These are phyloP conservation scores for Ceratobasidium sp. DNA, from an alignment of 1,284 basidiomycete genomes.

Conservation along the genomic window DNA sequence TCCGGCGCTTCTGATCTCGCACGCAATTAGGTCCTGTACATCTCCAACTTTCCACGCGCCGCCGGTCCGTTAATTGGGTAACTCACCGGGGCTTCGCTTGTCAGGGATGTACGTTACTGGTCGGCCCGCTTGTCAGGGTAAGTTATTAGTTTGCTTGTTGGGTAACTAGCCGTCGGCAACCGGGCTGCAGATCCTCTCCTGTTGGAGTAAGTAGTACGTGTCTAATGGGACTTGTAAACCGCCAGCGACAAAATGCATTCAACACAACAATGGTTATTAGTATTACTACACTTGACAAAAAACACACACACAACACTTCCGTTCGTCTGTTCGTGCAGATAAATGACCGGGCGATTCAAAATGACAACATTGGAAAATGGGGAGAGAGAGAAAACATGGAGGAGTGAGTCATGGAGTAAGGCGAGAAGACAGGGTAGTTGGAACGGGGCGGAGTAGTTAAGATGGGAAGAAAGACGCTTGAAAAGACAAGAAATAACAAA, in stretches of 20 bases:
- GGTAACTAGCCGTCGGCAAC: too few relatives aligned
- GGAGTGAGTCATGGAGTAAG: neutral
- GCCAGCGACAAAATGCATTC: too few relatives aligned
- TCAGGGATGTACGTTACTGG: too few relatives aligned
- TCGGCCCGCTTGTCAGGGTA: too few relatives aligned
- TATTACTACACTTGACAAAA: slow-evolving; percentile 9
- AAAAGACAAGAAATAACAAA: too few relatives aligned
- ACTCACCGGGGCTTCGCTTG: too few relatives aligned
- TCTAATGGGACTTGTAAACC: too few relatives aligned
- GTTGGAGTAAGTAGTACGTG: too few relatives aligned
- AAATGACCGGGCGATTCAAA: slow-evolving; percentile 7
- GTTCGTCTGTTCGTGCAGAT: slow-evolving; percentile 25
- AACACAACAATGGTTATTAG: neutral
- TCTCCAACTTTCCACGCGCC: neutral
- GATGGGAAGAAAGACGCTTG: neutral
- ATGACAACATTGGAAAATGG: neutral
- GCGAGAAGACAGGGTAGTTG: too few relatives aligned
- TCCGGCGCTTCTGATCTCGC: slow-evolving; percentile 37
- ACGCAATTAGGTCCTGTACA: slow-evolving; percentile 29
- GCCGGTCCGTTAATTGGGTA: too few relatives aligned
- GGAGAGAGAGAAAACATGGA: neutral
- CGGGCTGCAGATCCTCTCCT: too few relatives aligned
- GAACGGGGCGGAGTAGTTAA: neutral
- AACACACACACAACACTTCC: slow-evolving; percentile 10
- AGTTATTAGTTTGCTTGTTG: too few relatives aligned